Evolutionary conservation across 179 eudicot species (phyloP), one percentile per base, ranked within the genome.

Genomic region (Spergularia azorica): DNA sequence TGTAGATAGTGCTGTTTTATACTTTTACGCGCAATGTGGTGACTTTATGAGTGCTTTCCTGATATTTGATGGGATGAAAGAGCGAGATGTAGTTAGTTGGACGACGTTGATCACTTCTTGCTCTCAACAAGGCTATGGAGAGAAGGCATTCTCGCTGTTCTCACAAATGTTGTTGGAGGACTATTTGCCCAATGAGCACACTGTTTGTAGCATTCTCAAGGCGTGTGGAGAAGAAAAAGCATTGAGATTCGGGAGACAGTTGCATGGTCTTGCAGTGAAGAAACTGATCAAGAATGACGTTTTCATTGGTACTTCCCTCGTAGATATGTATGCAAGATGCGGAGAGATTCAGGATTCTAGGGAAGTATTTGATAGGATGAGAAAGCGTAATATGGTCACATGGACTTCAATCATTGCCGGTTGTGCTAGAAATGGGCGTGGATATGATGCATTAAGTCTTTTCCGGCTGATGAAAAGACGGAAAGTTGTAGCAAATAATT

Each of bases 381-480:
- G 84, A 82, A 89, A 81, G 80, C 85, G 91, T 72, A 94, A 94
- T 72, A 89, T 79, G 72, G 87, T 90, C 59, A 92, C 97, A 36
- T 94, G 95, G 97, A 94, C 93, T 73, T 89, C 92, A 17, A 83
- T 94, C 21, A 90, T 94, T 77, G 85, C 91, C 2, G 98, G 92
- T 46, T 94, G 90, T 83, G 91, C 98, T 41, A 86, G 87, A 15
- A 90, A 90, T 71, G 91, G 90, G 18, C 82, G 77, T 72, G 90
- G 92, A 3, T 86, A 88, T 68, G 92, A 92, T 74, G 97, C 97
- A 6, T 84, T 92, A 65, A 79, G 54, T 78, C 88, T 88, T 20
- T 94, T 90, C 79, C 82, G 91, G 14, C 36, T 81, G 51, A 92
- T 90, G 98, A 87, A 79, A 80, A 87, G 93, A 55, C 84, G 96